phyloP scores from a whole-genome alignment of 2,329 filamentous ascomycete genomes.

The Ophiostoma novo-ulmi region DNA sequence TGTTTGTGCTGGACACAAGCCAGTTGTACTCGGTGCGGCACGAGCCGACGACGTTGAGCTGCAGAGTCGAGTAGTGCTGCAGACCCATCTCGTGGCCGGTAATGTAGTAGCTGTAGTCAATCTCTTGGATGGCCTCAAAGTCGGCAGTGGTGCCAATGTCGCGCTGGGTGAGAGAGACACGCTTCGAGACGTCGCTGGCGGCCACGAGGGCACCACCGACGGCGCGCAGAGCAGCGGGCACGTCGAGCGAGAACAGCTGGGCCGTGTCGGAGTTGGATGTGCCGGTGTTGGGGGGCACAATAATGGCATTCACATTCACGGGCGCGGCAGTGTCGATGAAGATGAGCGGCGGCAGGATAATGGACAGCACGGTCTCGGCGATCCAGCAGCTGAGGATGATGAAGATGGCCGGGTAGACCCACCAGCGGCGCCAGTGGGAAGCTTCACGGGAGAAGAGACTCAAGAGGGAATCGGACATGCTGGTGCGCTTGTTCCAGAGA shows the following conservation, averaged over 20 bases:
- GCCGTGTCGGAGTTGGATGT: conserved; percentile 21
- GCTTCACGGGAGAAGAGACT: conserved; percentile 18
- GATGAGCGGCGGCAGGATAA: conserved; percentile 23
- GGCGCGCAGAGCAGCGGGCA: conserved; percentile 70
- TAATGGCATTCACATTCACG: conserved; percentile 23
- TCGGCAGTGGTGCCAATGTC: conserved; percentile 26
- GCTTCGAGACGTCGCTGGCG: conserved; percentile 46
- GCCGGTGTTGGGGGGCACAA: conserved; percentile 25
- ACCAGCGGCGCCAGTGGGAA: conserved; percentile 24
- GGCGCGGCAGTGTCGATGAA: conserved; percentile 25
- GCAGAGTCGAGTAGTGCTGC: conserved; percentile 29
- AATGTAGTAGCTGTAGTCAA: conserved; percentile 31
- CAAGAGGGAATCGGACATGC: conserved; percentile 25
- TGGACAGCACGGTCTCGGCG: conserved; percentile 24
- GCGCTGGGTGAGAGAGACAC: conserved; percentile 20
- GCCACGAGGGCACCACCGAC: conserved; percentile 78
- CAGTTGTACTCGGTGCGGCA: conserved; percentile 33
- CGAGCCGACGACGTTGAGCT: conserved; percentile 30
- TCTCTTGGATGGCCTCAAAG: conserved; percentile 26
- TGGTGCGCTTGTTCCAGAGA: conserved; percentile 25
- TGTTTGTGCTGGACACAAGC: conserved; percentile 26
- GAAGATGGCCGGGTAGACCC: conserved; percentile 25
- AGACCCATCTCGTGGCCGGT: conserved; percentile 32
- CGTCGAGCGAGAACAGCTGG: conserved; percentile 26
- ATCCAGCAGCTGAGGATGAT: conserved; percentile 25